Evolutionary conservation across 139 green algal genomes (phyloP).

Genomic region (Raphidocelis subcapitata): DNA sequence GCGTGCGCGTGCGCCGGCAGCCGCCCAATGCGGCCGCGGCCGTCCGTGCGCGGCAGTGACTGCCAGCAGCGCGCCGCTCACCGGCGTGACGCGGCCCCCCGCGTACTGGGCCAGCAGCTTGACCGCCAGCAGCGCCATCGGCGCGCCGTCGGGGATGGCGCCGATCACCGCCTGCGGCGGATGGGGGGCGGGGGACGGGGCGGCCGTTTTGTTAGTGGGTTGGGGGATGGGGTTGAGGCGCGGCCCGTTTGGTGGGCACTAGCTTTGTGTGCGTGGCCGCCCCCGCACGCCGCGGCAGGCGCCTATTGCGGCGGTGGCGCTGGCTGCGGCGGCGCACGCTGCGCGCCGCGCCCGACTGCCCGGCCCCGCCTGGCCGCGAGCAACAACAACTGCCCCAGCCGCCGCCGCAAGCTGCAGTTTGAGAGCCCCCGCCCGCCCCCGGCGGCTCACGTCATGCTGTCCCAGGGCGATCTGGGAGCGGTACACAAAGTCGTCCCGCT

Average conservation of each 20-base stretch:
- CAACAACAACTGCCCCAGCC: neutral
- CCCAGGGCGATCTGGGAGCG: constrained; percentile 95
- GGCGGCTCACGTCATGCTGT: constrained; percentile 81
- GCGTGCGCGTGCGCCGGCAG: too few species aligned
- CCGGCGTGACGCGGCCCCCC: constrained; percentile 51
- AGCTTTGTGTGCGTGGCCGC: too few species aligned
- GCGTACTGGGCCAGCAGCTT: constrained; percentile 87
- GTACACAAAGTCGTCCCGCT: constrained; percentile 89
- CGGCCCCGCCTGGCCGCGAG: neutral
- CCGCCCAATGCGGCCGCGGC: too few species aligned
- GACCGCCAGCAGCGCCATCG: constrained; percentile 84
- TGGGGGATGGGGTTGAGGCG: too few species aligned
- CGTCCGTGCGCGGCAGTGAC: too few species aligned
- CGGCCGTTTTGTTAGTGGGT: neutral
- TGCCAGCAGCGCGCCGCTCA: constrained; percentile 11
- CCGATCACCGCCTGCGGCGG: constrained; percentile 90
- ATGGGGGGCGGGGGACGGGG: too few species aligned
- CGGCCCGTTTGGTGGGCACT: too few species aligned
- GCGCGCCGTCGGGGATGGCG: constrained; percentile 75
- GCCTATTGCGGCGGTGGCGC: too few species aligned
- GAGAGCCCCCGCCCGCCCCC: neutral
- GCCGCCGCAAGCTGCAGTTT: too few species aligned
- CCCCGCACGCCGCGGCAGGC: neutral
- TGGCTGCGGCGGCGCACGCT: too few species aligned
- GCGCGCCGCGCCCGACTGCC: neutral